phyloP scores from a whole-genome alignment of 176 grass and related monocot genomes.

The Ensete ventricosum region DNA sequence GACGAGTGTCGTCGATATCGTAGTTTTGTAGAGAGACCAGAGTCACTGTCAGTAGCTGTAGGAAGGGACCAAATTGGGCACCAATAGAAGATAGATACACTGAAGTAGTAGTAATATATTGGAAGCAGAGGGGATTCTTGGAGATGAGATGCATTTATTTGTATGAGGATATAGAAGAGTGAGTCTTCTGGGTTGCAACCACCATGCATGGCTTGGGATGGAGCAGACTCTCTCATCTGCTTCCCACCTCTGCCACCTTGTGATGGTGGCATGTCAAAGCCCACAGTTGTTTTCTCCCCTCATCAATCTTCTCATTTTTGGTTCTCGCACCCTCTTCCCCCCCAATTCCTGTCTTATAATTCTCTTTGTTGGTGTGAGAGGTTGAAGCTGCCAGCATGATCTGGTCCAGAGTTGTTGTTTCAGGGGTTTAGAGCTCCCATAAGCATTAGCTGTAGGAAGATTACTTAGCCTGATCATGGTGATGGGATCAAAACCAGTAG shows the following conservation, averaged over 20 bases:
- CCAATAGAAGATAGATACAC: not conserved
- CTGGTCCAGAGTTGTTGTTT: not conserved
- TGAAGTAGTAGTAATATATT: not conserved
- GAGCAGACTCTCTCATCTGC: not conserved
- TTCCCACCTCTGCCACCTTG: no score
- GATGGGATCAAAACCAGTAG: no score
- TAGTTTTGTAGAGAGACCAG: not conserved
- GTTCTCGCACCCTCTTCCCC: no score
- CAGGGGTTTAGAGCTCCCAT: no score
- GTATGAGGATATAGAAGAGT: not conserved
- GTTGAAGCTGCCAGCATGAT: conserved; percentile 25
- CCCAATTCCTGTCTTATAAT: not conserved
- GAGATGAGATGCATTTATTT: no score
- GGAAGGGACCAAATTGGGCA: not conserved
- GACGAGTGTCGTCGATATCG: no score
- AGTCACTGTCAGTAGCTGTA: conserved; percentile 4
- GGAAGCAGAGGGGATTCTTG: no score
- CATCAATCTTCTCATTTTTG: not conserved
- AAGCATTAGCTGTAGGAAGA: no score
- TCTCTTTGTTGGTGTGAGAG: conserved; percentile 15
- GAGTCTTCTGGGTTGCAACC: not conserved
- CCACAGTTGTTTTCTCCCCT: not conserved
- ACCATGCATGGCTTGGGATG: no score
- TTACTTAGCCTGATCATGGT: no score
- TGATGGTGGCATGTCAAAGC: no score